Percentiles rank a stretch among this genome's conserved stretches.
Conservation (phyloP, 2,329 filamentous ascomycete species). For the Sarocladium brachiariae region DNA sequence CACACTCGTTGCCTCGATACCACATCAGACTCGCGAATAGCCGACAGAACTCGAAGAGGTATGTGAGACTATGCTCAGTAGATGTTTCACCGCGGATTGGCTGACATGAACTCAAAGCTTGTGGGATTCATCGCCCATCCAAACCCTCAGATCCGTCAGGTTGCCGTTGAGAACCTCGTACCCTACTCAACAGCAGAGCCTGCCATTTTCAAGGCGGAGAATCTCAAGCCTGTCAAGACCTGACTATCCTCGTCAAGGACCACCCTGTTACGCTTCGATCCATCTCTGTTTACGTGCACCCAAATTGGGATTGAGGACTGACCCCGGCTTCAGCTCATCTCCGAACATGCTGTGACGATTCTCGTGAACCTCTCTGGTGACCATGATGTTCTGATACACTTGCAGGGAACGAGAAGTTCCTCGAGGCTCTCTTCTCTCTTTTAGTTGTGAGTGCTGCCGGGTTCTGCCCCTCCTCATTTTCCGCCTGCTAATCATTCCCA, state of each 20-base stretch:
- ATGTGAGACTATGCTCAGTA: slow-evolving; percentile 17
- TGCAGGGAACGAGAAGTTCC: slow-evolving; percentile 71
- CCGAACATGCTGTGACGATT: slow-evolving; percentile 87
- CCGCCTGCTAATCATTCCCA: slow-evolving; percentile 26
- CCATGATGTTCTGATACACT: slow-evolving; percentile 61
- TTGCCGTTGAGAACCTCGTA: slow-evolving; percentile 80
- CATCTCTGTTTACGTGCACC: no score
- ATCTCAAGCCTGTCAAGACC: slow-evolving; percentile 69
- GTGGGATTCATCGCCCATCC: slow-evolving; percentile 91
- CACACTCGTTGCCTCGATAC: slow-evolving; percentile 3
- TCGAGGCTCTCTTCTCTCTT: slow-evolving; percentile 65
- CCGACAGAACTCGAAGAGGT: slow-evolving; percentile 73
- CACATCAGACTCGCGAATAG: slow-evolving; percentile 32
- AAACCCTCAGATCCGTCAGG: slow-evolving; percentile 81
- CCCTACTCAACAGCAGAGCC: slow-evolving; percentile 71
- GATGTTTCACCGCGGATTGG: neutral
- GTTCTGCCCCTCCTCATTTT: neutral
- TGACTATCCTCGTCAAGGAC: slow-evolving; percentile 82
- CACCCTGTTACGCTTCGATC: slow-evolving; percentile 56
- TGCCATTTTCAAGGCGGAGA: slow-evolving; percentile 73
- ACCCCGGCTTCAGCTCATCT: slow-evolving; percentile 60
- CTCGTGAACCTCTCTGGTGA: slow-evolving; percentile 82
- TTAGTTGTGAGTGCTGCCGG: slow-evolving; percentile 56
- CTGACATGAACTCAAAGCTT: slow-evolving; percentile 47
- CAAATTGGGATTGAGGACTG: neutral